Base-by-base conservation (phyloP, 371 early-diverging fungal genomes). In the Chytridium lagenaria region DNA sequence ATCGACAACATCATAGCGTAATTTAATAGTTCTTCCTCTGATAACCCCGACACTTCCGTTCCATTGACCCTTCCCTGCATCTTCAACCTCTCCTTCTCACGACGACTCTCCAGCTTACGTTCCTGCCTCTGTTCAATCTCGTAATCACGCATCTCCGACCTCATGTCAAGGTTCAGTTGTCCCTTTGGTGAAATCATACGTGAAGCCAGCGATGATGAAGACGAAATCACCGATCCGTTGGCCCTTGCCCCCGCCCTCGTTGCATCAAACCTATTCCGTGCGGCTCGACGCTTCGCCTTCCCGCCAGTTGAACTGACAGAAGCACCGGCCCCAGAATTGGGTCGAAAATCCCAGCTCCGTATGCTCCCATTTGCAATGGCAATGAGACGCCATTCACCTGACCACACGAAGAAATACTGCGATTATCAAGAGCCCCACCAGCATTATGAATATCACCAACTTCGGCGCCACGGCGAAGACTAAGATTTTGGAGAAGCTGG, bases 1-100 rank as follows among this genome's bases (percentile, higher is more conserved):
- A 73, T 68, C 44, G 78, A 78, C 39, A 82, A 33, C 75, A 78
- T 73, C 26, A 80, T 49, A n/a, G 82, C 82, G 51, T 75, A 75
- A 30, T 65, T 52, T 10, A 80, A 16, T 52, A 82, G 71, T 55
- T 82, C 82, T 50, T 77, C 77, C 40, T 82, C 82, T 1, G 78
- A 55, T 75, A 82, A 36, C 23, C 26, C 55, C 19, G 0, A 3
- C 2, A 36, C 59, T 50, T 22, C 51, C 68, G 30, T 5, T 59
- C 49, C 55, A 65, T 19, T 69, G 52, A n/a, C 74, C 72, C 64
- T 77, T 69, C 37, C 71, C 40, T 49, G 77, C 72, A 59, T 72
- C 50, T 68, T 76, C 75, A 52, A 44, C 37, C 44, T 3, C 50
- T 69, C 36, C 49, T 50, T 49, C 34, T 30, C 50, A 65, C 57